A percentile compares a stretch with the other conserved stretches of the same genome.
Conservation (phyloP, 306 rosid genomes). For the Lathyrus sativus region DNA sequence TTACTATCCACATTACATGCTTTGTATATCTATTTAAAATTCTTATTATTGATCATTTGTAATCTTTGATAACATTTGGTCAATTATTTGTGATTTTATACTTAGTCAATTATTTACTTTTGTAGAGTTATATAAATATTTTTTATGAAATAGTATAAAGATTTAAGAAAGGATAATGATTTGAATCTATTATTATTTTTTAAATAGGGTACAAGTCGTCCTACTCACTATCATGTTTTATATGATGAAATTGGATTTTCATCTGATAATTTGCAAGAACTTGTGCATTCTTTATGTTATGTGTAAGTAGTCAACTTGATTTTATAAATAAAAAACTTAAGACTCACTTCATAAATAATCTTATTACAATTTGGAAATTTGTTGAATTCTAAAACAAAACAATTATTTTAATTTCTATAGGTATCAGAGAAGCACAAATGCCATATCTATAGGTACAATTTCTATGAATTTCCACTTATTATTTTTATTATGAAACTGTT, state of each 20-base stretch:
- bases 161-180: neutral
- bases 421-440: conserved; percentile 49
- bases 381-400: neutral
- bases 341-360: neutral
- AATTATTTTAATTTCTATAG: conserved; percentile 7
- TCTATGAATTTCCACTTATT: neutral
- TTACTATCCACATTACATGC: no score
- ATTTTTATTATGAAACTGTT: no score
- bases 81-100: no score
- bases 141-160: no score
- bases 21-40: no score
- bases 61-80: no score
- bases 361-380: neutral
- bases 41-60: no score
- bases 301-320: conserved; percentile 36
- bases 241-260: conserved; percentile 48
- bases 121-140: no score
- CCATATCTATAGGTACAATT: conserved; percentile 46
- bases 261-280: conserved; percentile 42
- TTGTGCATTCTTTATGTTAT: conserved; percentile 47
- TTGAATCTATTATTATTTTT: neutral
- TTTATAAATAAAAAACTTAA: neutral
- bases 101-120: no score
- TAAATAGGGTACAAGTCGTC: conserved; percentile 48
- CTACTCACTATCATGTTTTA: conserved; percentile 50